phyloP scores from a whole-genome alignment of 208 protist species.

The Acanthamoeba triangularis region DNA sequence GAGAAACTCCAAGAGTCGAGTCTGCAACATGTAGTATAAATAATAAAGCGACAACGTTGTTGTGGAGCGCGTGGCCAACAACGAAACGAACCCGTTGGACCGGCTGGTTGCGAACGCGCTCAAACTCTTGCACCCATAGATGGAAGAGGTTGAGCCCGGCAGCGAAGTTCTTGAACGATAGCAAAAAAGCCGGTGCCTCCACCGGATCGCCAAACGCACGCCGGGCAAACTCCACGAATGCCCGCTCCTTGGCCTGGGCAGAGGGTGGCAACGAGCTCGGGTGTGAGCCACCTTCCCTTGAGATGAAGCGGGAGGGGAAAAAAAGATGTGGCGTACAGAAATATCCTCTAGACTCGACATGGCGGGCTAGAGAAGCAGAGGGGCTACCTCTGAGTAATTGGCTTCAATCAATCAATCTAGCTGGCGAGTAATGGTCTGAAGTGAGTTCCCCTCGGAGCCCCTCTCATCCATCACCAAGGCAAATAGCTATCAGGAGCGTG shows the following conservation, averaged over 20 bases:
- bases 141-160: constrained; percentile 20
- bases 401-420: too few species aligned
- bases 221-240: constrained; percentile 21
- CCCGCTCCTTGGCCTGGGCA: neutral
- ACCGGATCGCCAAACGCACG: neutral
- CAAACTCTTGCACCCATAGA: constrained; percentile 29
- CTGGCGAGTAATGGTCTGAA: too few species aligned
- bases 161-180: constrained; percentile 7
- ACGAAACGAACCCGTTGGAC: neutral
- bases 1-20: neutral
- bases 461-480: too few species aligned
- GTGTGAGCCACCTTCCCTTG: too few species aligned
- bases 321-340: too few species aligned
- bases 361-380: too few species aligned
- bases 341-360: too few species aligned
- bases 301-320: neutral
- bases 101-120: neutral
- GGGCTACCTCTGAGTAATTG: too few species aligned
- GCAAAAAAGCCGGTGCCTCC: neutral
- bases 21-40: too few species aligned
- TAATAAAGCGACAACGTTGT: neutral
- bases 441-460: too few species aligned
- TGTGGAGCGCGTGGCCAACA: neutral
- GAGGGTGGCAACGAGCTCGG: neutral
- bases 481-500: too few species aligned